Evolutionary conservation across 2,329 filamentous ascomycete species (phyloP), one percentile per base, ranked within the genome.

Genomic region (Cryphonectria carpinicola): DNA sequence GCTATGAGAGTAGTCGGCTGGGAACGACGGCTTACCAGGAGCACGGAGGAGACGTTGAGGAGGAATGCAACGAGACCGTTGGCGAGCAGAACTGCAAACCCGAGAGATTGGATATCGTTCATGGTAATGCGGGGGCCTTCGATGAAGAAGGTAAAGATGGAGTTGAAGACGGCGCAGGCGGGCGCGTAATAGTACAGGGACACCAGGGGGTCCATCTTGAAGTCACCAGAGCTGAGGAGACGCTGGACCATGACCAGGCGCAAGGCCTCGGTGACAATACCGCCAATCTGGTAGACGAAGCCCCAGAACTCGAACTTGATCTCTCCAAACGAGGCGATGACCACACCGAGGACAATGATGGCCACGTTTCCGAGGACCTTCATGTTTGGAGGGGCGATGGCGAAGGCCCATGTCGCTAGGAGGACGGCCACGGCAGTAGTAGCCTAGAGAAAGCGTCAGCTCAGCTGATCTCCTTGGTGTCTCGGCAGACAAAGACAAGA

Each of bases 381-480:
- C 76, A 94, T 79, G 82, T 94, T 95, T 68, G 93, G 92, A 66
- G 92, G 89, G 19, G 92, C 88, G 69, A 96, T 89, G 70, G 93
- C 92, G 77, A 97, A 89, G 68, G 86, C 84, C 94, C 94, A 97
- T 71, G 93, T 93, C 46, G 93, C 91, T 75, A 97, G 83, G 46
- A 98, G 88, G 65, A 97, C 94, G 69, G 93, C 93, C 71, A 97
- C 94, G 13, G 95, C 94, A 56, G 92, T 97, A 61, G 93, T 97
- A 74, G 95, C 95, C 93, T 94, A 52, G 71, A 25, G 6, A 41
- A 41, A 4, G n/a, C 17, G 60, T 68, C 58, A 69, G 58, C 17
- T 19, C 17, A n/a, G 17, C 13, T 1, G 39, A 32, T 14, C 63
- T 63, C 66, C 22, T n/a, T 10, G 3, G 5, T 35, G 41, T 41